Evolutionary conservation across 306 rosid species (phyloP).

Genomic region (Citrullus mucosospermus): DNA sequence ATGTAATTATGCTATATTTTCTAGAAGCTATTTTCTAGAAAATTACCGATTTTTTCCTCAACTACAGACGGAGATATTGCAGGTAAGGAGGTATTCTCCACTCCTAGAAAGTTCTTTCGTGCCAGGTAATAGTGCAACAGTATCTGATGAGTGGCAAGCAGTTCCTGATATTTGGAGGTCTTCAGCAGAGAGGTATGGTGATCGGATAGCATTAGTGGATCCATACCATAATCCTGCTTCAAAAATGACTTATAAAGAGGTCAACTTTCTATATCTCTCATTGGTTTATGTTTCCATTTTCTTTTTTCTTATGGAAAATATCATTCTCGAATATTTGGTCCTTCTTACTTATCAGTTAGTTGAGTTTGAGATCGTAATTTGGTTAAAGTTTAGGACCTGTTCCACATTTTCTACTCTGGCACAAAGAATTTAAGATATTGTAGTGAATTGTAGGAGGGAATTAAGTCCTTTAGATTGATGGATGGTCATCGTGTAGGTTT

Average conservation of each 20-base stretch:
- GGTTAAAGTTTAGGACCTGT: not conserved
- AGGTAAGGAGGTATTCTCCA: conserved; percentile 69
- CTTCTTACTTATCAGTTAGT: not conserved
- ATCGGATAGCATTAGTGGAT: conserved; percentile 56
- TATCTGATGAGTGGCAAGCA: conserved; percentile 63
- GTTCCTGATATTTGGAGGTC: conserved; percentile 96
- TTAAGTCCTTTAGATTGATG: not conserved
- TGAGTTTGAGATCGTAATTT: not conserved
- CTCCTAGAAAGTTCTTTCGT: conserved; percentile 55
- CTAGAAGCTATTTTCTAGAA: not conserved
- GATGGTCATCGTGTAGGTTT: not conserved
- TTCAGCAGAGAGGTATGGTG: conserved; percentile 78
- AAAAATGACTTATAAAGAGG: conserved; percentile 68
- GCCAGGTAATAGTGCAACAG: conserved; percentile 21
- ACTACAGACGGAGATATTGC: conserved; percentile 29
- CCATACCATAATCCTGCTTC: conserved; percentile 83
- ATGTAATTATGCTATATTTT: not conserved
- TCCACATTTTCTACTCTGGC: not conserved
- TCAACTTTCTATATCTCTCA: conserved; percentile 5
- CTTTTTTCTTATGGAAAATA: not conserved
- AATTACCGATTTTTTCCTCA: not conserved
- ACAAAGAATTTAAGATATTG: not conserved
- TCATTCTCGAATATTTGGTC: not conserved
- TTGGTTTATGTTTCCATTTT: not conserved
- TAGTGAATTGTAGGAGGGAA: not conserved